Evolutionary conservation across 139 green algal species (phyloP).

Genomic region (Medakamo hakoo): DNA sequence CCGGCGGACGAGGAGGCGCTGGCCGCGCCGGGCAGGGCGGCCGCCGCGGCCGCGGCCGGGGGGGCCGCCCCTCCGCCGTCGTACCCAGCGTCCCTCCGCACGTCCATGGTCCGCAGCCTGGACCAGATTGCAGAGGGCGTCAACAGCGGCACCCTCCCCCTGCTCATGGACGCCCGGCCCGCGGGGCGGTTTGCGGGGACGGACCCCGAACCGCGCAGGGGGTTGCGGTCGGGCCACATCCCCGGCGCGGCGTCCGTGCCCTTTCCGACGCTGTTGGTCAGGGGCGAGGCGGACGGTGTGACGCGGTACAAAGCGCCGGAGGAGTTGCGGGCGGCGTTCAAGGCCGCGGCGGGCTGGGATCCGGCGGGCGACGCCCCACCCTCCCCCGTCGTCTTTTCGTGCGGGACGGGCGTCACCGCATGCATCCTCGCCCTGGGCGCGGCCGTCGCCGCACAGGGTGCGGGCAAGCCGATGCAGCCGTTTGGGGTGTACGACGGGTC

Average conservation of each 20-base stretch:
- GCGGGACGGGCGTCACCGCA: constrained; percentile 81
- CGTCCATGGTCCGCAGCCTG: constrained; percentile 24
- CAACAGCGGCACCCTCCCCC: too few species aligned
- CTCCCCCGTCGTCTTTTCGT: constrained; percentile 41
- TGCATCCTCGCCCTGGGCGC: constrained; percentile 70
- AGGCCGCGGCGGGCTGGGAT: constrained; percentile 30
- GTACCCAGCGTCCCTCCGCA: constrained; percentile 13
- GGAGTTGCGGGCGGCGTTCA: constrained; percentile 44
- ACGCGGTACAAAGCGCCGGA: constrained; percentile 29
- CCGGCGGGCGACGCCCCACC: constrained; percentile 15
- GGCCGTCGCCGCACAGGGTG: neutral
- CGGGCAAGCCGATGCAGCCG: too few species aligned
- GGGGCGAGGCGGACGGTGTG: constrained; percentile 6
- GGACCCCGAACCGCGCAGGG: constrained; percentile 61
- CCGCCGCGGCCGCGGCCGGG: constrained; percentile 1
- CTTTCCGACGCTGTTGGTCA: constrained; percentile 50
- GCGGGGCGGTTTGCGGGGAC: constrained; percentile 48
- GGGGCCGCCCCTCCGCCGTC: neutral
- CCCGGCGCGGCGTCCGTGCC: constrained; percentile 63
- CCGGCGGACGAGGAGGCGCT: constrained; percentile 18
- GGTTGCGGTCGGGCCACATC: constrained; percentile 66
- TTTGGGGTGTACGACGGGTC: constrained; percentile 81
- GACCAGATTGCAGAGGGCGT: too few species aligned
- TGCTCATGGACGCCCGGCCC: constrained; percentile 67
- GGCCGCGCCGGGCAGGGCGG: neutral